Conservation (phyloP, 306 rosid genomes). For the Medicago lupulina region DNA sequence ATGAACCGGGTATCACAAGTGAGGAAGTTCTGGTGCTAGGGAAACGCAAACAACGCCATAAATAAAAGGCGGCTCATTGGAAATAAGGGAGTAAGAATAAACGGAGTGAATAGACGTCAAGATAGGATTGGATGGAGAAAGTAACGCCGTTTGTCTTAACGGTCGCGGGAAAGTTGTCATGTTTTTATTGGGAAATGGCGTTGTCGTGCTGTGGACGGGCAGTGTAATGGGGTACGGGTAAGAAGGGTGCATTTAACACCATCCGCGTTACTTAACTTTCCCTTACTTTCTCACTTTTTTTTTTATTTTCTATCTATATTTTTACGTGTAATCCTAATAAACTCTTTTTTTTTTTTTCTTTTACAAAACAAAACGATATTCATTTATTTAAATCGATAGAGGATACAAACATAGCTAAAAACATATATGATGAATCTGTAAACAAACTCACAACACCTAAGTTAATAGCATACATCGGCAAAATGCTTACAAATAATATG, state of each 20-base stretch:
- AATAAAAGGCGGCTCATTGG: constrained; percentile 46
- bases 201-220: constrained; percentile 71
- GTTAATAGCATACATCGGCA: too few species aligned
- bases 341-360: too few species aligned
- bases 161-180: constrained; percentile 51
- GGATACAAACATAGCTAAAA: too few species aligned
- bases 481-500: too few species aligned
- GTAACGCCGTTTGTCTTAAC: constrained; percentile 51
- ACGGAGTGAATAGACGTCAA: constrained; percentile 39
- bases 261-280: constrained; percentile 37
- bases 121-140: neutral
- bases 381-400: too few species aligned
- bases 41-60: constrained; percentile 45
- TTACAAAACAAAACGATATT: too few species aligned
- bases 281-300: neutral
- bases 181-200: constrained; percentile 71
- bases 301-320: too few species aligned
- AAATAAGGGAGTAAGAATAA: neutral
- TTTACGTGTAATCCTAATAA: too few species aligned
- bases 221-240: constrained; percentile 38
- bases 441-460: too few species aligned
- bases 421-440: too few species aligned
- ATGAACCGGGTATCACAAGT: constrained; percentile 52
- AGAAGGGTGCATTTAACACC: constrained; percentile 53
- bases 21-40: neutral